Evolutionary conservation across 441 rosid species (phyloP).

Genomic region (Biscutella laevigata): DNA sequence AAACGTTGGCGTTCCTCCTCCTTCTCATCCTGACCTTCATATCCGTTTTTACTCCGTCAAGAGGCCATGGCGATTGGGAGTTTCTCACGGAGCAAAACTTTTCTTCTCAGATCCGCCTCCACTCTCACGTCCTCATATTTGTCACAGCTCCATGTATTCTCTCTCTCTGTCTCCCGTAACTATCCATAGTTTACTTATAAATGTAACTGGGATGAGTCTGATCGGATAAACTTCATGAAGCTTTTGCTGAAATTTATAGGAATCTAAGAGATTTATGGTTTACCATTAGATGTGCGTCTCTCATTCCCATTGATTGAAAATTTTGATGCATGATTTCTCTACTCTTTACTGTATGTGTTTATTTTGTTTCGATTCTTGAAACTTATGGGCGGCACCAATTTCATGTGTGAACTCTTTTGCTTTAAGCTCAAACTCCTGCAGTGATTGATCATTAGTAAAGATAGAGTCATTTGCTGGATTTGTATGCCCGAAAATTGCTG

Average conservation of each 20-base stretch:
- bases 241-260: no score
- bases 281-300: background rate
- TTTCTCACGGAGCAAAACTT: conserved; percentile 61
- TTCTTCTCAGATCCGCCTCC: conserved; percentile 75
- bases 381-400: no score
- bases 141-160: conserved; percentile 66
- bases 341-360: no score
- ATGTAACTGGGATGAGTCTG: conserved; percentile 7
- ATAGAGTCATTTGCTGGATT: background rate
- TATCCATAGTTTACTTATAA: background rate
- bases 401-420: background rate
- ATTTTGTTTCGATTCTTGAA: no score
- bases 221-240: no score
- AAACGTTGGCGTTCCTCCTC: conserved; percentile 16
- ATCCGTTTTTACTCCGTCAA: conserved; percentile 3
- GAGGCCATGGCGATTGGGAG: conserved; percentile 45
- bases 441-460: no score
- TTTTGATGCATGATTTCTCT: no score
- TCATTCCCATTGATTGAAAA: background rate
- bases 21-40: conserved; percentile 1
- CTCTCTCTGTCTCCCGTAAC: background rate
- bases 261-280: no score
- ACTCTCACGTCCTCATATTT: conserved; percentile 62
- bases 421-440: background rate
- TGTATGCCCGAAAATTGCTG: background rate